phyloP scores from a whole-genome alignment of 2,329 filamentous ascomycete species.

The Teratosphaeria zuluensis region DNA sequence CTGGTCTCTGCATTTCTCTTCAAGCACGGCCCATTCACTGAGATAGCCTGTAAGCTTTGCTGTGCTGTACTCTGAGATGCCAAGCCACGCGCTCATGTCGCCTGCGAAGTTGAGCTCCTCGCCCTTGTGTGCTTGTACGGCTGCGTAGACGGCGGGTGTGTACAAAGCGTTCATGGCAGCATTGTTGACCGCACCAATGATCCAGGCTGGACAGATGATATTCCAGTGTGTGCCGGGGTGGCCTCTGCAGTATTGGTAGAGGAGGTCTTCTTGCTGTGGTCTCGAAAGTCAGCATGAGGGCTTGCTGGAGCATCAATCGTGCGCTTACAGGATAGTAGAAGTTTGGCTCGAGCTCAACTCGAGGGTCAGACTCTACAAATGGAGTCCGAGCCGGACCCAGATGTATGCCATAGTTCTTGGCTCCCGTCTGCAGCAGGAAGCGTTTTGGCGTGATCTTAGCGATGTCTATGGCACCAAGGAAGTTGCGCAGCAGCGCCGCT shows the following conservation, averaged over 20 bases:
- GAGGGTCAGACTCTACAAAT: constrained; percentile 37
- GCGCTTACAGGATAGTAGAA: constrained; percentile 40
- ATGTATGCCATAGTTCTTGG: constrained; percentile 42
- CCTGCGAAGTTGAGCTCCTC: constrained; percentile 36
- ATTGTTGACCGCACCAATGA: constrained; percentile 15
- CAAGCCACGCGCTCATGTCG: constrained; percentile 37
- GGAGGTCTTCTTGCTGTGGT: constrained; percentile 38
- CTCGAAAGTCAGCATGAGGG: neutral
- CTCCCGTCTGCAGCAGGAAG: constrained; percentile 43
- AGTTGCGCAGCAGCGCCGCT: constrained; percentile 41
- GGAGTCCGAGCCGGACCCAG: constrained; percentile 36
- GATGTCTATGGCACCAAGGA: constrained; percentile 35
- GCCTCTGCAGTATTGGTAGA: constrained; percentile 34
- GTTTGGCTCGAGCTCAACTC: constrained; percentile 38
- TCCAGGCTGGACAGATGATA: constrained; percentile 39
- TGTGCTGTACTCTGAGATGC: constrained; percentile 32
- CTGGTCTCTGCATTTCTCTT: constrained; percentile 32
- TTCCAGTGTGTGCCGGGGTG: constrained; percentile 30
- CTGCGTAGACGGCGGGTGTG: constrained; percentile 42
- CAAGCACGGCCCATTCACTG: constrained; percentile 41
- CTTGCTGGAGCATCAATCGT: neutral
- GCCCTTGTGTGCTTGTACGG: constrained; percentile 35
- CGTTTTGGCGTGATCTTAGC: constrained; percentile 36
- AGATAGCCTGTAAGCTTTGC: constrained; percentile 42
- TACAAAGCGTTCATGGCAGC: constrained; percentile 42